Percentiles rank a stretch among this genome's conserved stretches.
phyloP scores from a whole-genome alignment of 1,284 basidiomycete genomes.

The Austroboletus novae-zelandiae region DNA sequence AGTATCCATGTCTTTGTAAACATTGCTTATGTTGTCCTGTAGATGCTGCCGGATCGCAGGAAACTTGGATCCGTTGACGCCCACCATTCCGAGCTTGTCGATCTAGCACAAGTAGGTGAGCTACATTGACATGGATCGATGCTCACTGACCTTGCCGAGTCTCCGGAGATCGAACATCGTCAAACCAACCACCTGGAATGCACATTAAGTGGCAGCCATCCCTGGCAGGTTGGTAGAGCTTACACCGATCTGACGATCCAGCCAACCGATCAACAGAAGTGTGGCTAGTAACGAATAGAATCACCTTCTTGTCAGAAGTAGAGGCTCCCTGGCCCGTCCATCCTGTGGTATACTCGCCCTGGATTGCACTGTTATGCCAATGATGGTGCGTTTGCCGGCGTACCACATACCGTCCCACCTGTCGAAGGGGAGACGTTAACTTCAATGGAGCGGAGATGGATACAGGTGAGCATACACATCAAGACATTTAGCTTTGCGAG shows the following conservation, averaged over 20 bases:
- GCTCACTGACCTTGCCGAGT: constrained; percentile 66
- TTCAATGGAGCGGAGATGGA: background rate
- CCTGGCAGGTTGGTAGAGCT: constrained; percentile 20
- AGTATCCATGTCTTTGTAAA: constrained; percentile 84
- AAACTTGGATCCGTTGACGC: constrained; percentile 83
- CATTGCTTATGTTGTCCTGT: constrained; percentile 76
- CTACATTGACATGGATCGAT: background rate
- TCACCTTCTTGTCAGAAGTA: constrained; percentile 90
- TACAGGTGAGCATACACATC: constrained; percentile 55
- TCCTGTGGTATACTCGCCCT: constrained; percentile 93
- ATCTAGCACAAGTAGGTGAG: constrained; percentile 41
- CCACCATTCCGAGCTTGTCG: constrained; percentile 76
- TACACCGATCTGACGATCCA: constrained; percentile 59
- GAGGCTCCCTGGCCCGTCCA: constrained; percentile 89
- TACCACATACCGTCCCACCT: constrained; percentile 62
- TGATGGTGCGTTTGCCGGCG: background rate
- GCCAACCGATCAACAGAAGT: constrained; percentile 1
- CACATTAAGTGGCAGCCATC: constrained; percentile 2
- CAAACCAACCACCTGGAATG: constrained; percentile 76
- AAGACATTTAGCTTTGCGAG: constrained; percentile 60
- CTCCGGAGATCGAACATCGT: constrained; percentile 89
- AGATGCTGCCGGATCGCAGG: constrained; percentile 82
- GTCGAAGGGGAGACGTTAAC: constrained; percentile 1
- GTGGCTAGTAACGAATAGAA: constrained; percentile 3
- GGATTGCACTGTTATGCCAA: background rate